phyloP scores from a whole-genome alignment of 2,329 filamentous ascomycete species.

The Xylaria sp. region DNA sequence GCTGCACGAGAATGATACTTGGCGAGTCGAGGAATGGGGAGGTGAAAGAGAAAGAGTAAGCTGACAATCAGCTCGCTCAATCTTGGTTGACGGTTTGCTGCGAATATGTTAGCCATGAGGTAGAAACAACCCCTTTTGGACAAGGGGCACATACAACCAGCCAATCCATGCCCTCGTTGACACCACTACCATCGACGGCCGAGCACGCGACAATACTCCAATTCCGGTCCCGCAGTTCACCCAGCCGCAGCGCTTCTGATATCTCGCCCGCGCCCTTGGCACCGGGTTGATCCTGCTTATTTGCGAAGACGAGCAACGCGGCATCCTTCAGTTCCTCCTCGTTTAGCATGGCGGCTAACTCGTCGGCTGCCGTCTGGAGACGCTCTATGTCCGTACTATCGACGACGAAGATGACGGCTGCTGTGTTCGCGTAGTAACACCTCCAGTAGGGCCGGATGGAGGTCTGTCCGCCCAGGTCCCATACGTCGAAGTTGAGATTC shows the following conservation, averaged over 20 bases:
- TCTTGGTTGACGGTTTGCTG: slow-evolving; percentile 24
- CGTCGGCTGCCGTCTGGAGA: slow-evolving; percentile 84
- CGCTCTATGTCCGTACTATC: slow-evolving; percentile 97
- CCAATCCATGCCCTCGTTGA: slow-evolving; percentile 99
- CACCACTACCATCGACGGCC: slow-evolving; percentile 89
- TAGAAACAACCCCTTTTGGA: background rate
- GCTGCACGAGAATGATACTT: slow-evolving; percentile 18
- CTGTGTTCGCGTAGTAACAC: slow-evolving; percentile 98
- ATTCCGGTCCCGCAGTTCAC: slow-evolving; percentile 90
- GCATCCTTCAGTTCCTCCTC: slow-evolving; percentile 96
- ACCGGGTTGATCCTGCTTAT: slow-evolving; percentile 97
- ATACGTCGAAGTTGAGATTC: slow-evolving; percentile 98
- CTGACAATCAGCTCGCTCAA: background rate
- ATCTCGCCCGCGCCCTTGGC: slow-evolving; percentile 96
- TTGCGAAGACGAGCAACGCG: slow-evolving; percentile 88
- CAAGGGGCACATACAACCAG: slow-evolving; percentile 63
- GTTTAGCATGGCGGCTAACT: slow-evolving; percentile 90
- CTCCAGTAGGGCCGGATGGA: slow-evolving; percentile 98
- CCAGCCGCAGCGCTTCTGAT: slow-evolving; percentile 83
- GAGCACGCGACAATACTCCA: slow-evolving; percentile 99
- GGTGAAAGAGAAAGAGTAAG: background rate
- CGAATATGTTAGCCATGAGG: slow-evolving; percentile 6
- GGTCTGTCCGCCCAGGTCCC: slow-evolving; percentile 98
- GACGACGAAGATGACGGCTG: slow-evolving; percentile 97
- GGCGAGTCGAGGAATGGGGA: slow-evolving; percentile 1